phyloP scores from a whole-genome alignment of 768 basidiomycete species.

The Termitomyces heimii region DNA sequence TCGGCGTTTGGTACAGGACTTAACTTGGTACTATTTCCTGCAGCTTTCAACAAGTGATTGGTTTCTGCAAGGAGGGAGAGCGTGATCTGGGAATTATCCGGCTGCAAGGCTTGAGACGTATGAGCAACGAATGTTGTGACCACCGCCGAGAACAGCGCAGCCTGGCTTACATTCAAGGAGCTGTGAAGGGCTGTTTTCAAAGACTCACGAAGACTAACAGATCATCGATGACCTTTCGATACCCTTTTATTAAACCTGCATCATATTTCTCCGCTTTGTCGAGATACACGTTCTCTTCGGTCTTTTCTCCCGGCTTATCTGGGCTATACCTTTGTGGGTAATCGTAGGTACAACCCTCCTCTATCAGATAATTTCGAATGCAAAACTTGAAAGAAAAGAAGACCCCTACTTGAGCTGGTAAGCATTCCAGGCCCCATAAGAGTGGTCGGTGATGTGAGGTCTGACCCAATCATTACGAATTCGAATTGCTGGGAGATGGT shows the following conservation, averaged over 20 bases:
- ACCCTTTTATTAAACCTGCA: neutral
- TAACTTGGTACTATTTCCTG: neutral
- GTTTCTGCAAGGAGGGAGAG: neutral
- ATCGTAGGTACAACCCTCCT: neutral
- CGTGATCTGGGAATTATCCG: neutral
- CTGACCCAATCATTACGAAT: no score
- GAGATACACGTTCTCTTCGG: neutral
- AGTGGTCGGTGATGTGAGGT: no score
- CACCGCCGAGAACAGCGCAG: neutral
- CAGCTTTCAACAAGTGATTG: neutral
- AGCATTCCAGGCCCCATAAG: no score
- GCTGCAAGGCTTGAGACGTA: neutral
- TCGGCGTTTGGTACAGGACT: neutral
- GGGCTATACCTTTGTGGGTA: neutral
- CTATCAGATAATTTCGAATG: neutral
- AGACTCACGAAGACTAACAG: neutral
- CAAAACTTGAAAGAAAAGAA: neutral
- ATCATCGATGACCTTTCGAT: neutral
- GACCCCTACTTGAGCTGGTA: no score
- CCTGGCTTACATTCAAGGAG: neutral
- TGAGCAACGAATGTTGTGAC: neutral
- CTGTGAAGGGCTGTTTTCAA: neutral
- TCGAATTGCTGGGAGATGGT: no score
- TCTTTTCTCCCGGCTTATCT: neutral
- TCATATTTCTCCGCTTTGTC: neutral